A percentile compares a stretch with the other conserved stretches of the same genome.
phyloP scores from a whole-genome alignment of 208 protist species.

The Acanthamoeba healyi region DNA sequence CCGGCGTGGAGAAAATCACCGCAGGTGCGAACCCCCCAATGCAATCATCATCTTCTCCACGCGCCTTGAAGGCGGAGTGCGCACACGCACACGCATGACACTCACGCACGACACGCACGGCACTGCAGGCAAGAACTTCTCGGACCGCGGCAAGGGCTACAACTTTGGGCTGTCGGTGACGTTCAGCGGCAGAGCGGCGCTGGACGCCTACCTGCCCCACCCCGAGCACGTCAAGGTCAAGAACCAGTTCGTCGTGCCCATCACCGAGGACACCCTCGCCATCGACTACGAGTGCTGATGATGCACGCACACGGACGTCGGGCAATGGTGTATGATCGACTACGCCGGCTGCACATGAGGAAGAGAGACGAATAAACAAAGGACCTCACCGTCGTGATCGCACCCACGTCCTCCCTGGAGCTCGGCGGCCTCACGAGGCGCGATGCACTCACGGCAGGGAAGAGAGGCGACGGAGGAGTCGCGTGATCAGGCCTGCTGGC shows the following conservation, averaged over 20 bases:
- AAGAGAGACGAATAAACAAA: no score
- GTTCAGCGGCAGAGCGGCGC: background rate
- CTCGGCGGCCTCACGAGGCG: no score
- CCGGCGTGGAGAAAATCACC: conserved; percentile 29
- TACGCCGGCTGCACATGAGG: background rate
- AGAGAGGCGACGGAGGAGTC: background rate
- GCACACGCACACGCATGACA: background rate
- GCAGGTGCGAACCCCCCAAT: background rate
- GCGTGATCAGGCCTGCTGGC: background rate
- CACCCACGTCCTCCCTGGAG: no score
- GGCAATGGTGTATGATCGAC: background rate
- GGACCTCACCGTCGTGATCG: no score
- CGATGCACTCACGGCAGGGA: no score
- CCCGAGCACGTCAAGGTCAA: conserved; percentile 67
- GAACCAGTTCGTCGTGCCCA: conserved; percentile 63
- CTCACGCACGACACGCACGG: background rate
- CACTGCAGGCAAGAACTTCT: conserved; percentile 60
- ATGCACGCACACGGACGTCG: background rate
- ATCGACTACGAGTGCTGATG: conserved; percentile 67
- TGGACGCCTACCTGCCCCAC: conserved; percentile 50
- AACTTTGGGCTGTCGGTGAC: conserved; percentile 52
- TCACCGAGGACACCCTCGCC: conserved; percentile 46
- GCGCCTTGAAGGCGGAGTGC: no score
- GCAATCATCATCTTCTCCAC: background rate
- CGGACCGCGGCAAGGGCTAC: conserved; percentile 38